Base-by-base conservation (phyloP, 1,139 yeast genomes). In the Protomyces pachydermus region DNA sequence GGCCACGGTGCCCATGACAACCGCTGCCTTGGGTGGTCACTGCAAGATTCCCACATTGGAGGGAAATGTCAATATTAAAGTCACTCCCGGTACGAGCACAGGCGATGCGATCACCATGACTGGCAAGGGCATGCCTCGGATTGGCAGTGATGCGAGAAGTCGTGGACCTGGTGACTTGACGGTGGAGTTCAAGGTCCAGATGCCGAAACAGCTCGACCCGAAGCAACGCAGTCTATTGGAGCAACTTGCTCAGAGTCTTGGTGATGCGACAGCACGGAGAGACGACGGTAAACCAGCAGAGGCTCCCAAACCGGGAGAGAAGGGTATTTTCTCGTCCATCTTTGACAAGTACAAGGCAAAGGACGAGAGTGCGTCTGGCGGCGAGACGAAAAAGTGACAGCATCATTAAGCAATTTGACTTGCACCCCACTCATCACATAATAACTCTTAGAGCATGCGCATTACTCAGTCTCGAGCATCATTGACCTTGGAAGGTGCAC, bases 11-110 rank as follows among this genome's bases (percentile, higher is more conserved):
- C 87, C 95, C 57, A 88, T 91, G 85, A 93, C 98, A 0, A 93
- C 98, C 0, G 98, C 98, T 1, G 93, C 97, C 0, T 79, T 93
- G 58, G 99, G 99, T 66, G 99, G 99, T 42, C 85, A 84, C 62
- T 82, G 93, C 35, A 83, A 87, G 56, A 84, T 93, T 14, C 98
- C 98, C 46, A 91, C 98, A 0, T 82, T 93, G 42, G 80, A 81
- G 54, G 75, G 75, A 4, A 75, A 73, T 54, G 79, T 95, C 67
- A 87, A 91, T 74, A 77, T 93, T 65, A 88, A 85, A 74, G 85
- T 95, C n/a, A 85, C 95, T 60, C 79, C 89, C 0, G 98, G 97
- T 0, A 89, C 96, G 0, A 95, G 89, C 73, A 79, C 82, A 48
- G 96, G 95, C 34, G 82, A 85, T 65, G 80, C 80, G 34, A 82